These are phyloP conservation scores for Collybiopsis confluens DNA, from an alignment of 768 basidiomycete genomes.

Conservation along the genomic window DNA sequence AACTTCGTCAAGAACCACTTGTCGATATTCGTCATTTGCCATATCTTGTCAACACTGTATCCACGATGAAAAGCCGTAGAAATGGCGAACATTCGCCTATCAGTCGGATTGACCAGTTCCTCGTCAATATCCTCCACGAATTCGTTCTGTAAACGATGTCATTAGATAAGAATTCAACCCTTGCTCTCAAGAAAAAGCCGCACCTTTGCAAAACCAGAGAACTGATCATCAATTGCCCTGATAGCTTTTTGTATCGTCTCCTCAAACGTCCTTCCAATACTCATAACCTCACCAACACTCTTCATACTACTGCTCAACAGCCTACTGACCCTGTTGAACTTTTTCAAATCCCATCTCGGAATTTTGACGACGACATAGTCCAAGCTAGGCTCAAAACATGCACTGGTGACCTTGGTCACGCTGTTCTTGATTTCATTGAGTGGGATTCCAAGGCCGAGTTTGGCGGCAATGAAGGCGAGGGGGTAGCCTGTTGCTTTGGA, in stretches of 20 bases:
- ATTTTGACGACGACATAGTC: constrained; percentile 99
- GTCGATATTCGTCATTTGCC: constrained; percentile 98
- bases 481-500: constrained; percentile 99
- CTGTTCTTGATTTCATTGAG: constrained; percentile 98
- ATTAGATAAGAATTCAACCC: too few relatives aligned
- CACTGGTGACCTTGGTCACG: constrained; percentile 93
- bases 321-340: constrained; percentile 92
- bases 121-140: constrained; percentile 88
- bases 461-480: constrained; percentile 96
- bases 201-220: constrained; percentile 86
- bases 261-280: constrained; percentile 96
- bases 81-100: constrained; percentile 96
- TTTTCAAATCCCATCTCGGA: constrained; percentile 98
- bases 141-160: constrained; percentile 78
- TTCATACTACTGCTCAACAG: constrained; percentile 96
- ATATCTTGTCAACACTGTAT: constrained; percentile 92
- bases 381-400: constrained; percentile 97
- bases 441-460: constrained; percentile 94
- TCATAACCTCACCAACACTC: constrained; percentile 99
- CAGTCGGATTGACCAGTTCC: constrained; percentile 91
- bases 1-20: constrained; percentile 97
- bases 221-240: constrained; percentile 92
- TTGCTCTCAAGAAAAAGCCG: constrained; percentile 5
- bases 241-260: constrained; percentile 99
- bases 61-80: constrained; percentile 90